A percentile compares a stretch with the other conserved stretches of the same genome.
Evolutionary conservation across 805 yeast genomes (phyloP).

Genomic region (Candida dajiaensis): DNA sequence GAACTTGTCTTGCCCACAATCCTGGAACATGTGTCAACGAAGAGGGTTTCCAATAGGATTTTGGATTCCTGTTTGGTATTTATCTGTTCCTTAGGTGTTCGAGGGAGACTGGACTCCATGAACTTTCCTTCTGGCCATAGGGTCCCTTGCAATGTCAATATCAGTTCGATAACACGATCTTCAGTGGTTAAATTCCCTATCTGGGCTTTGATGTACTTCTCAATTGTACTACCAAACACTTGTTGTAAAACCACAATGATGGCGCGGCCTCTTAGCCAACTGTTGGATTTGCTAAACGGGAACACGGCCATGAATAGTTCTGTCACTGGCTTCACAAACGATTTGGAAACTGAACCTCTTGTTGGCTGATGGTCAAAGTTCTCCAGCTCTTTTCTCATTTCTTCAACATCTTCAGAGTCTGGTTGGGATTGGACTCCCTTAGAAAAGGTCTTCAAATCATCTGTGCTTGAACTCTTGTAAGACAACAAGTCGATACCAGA

Average conservation of each 20-base stretch:
- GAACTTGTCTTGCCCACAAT: slow-evolving; percentile 69
- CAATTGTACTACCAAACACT: slow-evolving; percentile 81
- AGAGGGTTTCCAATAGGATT: slow-evolving; percentile 46
- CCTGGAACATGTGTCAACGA: slow-evolving; percentile 61
- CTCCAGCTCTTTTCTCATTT: slow-evolving; percentile 50
- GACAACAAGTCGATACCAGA: slow-evolving; percentile 12
- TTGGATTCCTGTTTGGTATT: slow-evolving; percentile 54
- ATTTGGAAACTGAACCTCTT: slow-evolving; percentile 20
- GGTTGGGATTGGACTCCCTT: neutral
- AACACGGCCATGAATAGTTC: slow-evolving; percentile 69
- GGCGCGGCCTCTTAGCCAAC: slow-evolving; percentile 85
- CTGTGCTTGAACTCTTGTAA: slow-evolving; percentile 6
- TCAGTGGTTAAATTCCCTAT: slow-evolving; percentile 37
- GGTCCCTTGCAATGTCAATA: slow-evolving; percentile 25
- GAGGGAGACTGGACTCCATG: slow-evolving; percentile 36
- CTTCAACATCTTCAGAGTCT: slow-evolving; percentile 28
- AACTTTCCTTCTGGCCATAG: slow-evolving; percentile 53
- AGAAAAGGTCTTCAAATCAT: slow-evolving; percentile 4
- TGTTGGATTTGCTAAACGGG: slow-evolving; percentile 54
- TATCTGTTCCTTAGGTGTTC: slow-evolving; percentile 47
- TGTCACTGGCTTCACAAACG: slow-evolving; percentile 77
- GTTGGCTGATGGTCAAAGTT: slow-evolving; percentile 27
- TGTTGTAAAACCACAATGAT: slow-evolving; percentile 77
- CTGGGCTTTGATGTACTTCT: slow-evolving; percentile 41
- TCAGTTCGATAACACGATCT: slow-evolving; percentile 37